These are phyloP conservation scores for Coniochaeta hoffmannii DNA, from an alignment of 2,329 filamentous ascomycete species.

Conservation along the genomic window DNA sequence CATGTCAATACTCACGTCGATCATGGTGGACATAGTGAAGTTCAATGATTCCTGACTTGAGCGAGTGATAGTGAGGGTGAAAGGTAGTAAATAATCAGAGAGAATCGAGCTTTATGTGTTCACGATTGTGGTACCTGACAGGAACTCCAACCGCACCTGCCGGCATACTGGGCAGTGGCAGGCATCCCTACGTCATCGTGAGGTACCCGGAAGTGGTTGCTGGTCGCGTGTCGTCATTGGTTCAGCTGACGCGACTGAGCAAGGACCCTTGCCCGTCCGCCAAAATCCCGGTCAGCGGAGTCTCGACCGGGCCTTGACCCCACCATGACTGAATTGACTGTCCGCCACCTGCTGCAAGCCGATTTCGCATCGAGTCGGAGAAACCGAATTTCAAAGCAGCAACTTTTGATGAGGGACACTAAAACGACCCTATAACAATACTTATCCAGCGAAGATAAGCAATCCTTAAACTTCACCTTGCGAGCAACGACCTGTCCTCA, in stretches of 20 bases:
- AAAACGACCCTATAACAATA: no score
- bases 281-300: not conserved
- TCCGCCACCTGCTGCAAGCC: constrained; percentile 1
- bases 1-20: not conserved
- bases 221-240: not conserved
- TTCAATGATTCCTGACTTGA: not conserved
- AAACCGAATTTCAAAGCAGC: constrained; percentile 1
- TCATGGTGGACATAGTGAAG: not conserved
- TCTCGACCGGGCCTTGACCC: not conserved
- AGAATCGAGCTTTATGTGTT: not conserved
- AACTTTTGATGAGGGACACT: not conserved
- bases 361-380: constrained; percentile 4
- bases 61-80: not conserved
- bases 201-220: not conserved
- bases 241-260: not conserved
- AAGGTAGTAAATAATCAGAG: not conserved
- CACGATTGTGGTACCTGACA: not conserved
- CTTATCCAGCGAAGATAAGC: not conserved
- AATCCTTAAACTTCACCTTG: not conserved
- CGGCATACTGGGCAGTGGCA: not conserved
- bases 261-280: not conserved
- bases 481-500: no score
- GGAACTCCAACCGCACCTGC: not conserved
- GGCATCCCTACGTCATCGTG: not conserved
- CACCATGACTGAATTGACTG: not conserved